A percentile compares a stretch with the other conserved stretches of the same genome.
Evolutionary conservation across 108 stramenopile genomes (phyloP).

Genomic region (Nitzschia sp.): DNA sequence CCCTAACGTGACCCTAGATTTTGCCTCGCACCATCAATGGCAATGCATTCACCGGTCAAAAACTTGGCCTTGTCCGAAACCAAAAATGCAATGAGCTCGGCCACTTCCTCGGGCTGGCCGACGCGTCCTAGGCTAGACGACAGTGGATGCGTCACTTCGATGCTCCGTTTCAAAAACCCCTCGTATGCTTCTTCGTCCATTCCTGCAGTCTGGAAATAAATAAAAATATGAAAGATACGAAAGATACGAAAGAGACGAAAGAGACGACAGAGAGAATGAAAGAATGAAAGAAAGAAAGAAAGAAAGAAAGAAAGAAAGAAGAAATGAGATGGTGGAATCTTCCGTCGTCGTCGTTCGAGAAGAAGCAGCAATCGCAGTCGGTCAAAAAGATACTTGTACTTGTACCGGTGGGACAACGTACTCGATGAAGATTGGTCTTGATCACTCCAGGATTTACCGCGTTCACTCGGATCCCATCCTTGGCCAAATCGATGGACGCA

Average conservation of each 20-base stretch:
- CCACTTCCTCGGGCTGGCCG: constrained; percentile 56
- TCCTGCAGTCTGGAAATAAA: constrained; percentile 33
- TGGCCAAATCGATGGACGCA: constrained; percentile 63
- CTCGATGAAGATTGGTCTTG: constrained; percentile 57
- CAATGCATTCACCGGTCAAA: constrained; percentile 66
- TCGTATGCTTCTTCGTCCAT: constrained; percentile 54
- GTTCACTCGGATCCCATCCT: constrained; percentile 61
- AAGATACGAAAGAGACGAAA: too few relatives aligned
- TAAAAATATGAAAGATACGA: too few relatives aligned
- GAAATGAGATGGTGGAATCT: too few relatives aligned
- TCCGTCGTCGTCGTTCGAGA: too few relatives aligned
- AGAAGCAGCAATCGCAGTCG: too few relatives aligned
- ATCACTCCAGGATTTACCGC: constrained; percentile 73
- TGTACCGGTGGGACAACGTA: constrained; percentile 1
- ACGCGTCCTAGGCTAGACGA: constrained; percentile 45
- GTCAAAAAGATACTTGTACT: not conserved
- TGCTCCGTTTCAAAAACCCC: constrained; percentile 50
- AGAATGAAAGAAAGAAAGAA: too few relatives aligned
- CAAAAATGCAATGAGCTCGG: constrained; percentile 60
- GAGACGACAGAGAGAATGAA: too few relatives aligned
- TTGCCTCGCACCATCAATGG: constrained; percentile 61
- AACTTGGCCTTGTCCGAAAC: constrained; percentile 52
- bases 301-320: too few relatives aligned
- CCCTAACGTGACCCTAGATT: constrained; percentile 56
- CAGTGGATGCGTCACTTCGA: constrained; percentile 63